phyloP scores from a whole-genome alignment of 192 early-diverging fungal species.

The Coemansia umbellata region DNA sequence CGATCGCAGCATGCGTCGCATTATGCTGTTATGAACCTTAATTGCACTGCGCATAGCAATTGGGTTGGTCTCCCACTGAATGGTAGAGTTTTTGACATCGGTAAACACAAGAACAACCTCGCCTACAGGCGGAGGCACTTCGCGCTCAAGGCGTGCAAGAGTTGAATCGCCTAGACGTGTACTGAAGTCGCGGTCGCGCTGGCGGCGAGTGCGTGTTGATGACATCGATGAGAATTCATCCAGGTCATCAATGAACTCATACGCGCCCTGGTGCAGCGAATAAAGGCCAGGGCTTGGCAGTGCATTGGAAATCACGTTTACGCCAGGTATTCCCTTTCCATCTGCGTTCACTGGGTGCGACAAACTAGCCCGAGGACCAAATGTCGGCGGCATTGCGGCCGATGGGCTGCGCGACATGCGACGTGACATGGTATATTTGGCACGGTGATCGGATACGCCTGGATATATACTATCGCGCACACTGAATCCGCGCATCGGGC shows the following conservation, averaged over 20 bases:
- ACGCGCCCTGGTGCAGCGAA: conserved; percentile 16
- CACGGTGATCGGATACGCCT: conserved; percentile 40
- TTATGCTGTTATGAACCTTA: conserved; percentile 77
- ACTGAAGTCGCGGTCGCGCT: conserved; percentile 44
- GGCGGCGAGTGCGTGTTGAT: conserved; percentile 35
- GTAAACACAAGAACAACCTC: conserved; percentile 87
- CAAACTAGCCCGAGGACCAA: conserved; percentile 24
- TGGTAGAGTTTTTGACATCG: conserved; percentile 91
- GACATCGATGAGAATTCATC: conserved; percentile 39
- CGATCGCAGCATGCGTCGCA: conserved; percentile 75
- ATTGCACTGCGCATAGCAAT: conserved; percentile 82
- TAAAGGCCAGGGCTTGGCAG: conserved; percentile 7
- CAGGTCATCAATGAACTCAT: conserved; percentile 39
- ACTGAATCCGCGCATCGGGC: conserved; percentile 50
- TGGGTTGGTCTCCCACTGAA: conserved; percentile 84
- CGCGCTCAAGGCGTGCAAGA: conserved; percentile 62
- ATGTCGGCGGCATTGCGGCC: conserved; percentile 27
- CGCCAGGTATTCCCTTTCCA: conserved; percentile 8
- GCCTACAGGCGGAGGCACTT: conserved; percentile 79
- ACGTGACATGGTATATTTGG: conserved; percentile 41
- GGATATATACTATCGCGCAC: conserved; percentile 52
- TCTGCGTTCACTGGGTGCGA: conserved; percentile 17
- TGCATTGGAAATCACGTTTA: conserved; percentile 18
- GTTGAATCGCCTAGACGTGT: conserved; percentile 52
- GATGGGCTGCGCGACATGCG: conserved; percentile 48